Conservation (phyloP, 1,284 basidiomycete species). For the Inonotus obliquus region DNA sequence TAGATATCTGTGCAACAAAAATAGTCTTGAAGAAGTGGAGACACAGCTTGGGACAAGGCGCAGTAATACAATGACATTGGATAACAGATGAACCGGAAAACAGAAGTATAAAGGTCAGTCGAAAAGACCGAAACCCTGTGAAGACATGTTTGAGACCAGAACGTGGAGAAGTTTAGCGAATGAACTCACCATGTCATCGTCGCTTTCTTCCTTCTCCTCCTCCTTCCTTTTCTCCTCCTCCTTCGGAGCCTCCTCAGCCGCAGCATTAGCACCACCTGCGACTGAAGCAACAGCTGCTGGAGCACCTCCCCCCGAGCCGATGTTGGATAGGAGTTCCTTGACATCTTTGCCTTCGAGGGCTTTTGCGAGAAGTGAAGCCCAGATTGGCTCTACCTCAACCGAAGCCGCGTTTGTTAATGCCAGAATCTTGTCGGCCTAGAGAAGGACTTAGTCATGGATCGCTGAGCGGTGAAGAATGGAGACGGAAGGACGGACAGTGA, state of each 20-base stretch:
- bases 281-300: constrained; percentile 50
- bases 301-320: constrained; percentile 80
- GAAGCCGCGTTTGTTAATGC: constrained; percentile 80
- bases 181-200: constrained; percentile 84
- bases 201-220: constrained; percentile 80
- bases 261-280: constrained; percentile 56
- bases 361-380: constrained; percentile 95
- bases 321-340: constrained; percentile 91
- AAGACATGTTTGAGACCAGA: constrained; percentile 17
- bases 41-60: constrained; percentile 1
- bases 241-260: constrained; percentile 66
- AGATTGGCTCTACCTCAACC: constrained; percentile 93
- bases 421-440: constrained; percentile 86
- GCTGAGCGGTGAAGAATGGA: not conserved
- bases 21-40: too few species aligned
- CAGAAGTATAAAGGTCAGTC: constrained; percentile 40
- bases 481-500: constrained; percentile 73
- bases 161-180: not conserved
- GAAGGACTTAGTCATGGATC: not conserved
- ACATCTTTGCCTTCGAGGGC: constrained; percentile 98
- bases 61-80: not conserved
- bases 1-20: not conserved
- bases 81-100: not conserved
- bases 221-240: constrained; percentile 68
- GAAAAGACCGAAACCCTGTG: constrained; percentile 78